A percentile compares a stretch with the other conserved stretches of the same genome.
Evolutionary conservation across 2,329 filamentous ascomycete genomes (phyloP).

Genomic region (Hypomyces perniciosus): DNA sequence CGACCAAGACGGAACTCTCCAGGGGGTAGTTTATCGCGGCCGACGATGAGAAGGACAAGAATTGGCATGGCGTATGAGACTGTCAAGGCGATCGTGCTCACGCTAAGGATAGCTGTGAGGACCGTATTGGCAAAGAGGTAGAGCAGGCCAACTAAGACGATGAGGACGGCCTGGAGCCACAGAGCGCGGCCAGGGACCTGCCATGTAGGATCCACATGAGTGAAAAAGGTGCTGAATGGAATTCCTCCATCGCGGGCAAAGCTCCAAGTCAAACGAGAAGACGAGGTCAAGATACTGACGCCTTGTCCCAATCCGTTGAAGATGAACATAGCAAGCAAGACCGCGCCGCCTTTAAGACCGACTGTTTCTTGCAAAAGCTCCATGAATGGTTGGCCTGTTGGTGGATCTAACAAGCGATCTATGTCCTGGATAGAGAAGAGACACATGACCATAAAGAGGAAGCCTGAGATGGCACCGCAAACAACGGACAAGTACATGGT

Average conservation of each 20-base stretch:
- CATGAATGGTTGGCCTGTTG: slow-evolving; percentile 42
- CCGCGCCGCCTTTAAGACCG: slow-evolving; percentile 33
- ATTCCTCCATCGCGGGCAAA: slow-evolving; percentile 48
- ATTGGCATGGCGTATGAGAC: slow-evolving; percentile 47
- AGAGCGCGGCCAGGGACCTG: slow-evolving; percentile 46
- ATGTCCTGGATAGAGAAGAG: slow-evolving; percentile 45
- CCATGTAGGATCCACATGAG: slow-evolving; percentile 39
- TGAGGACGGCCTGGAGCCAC: slow-evolving; percentile 43
- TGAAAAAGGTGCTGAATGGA: slow-evolving; percentile 41
- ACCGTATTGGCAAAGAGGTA: slow-evolving; percentile 50
- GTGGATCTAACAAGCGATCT: slow-evolving; percentile 33
- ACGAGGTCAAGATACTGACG: slow-evolving; percentile 44
- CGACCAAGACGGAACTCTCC: slow-evolving; percentile 41
- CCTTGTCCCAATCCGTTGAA: slow-evolving; percentile 51
- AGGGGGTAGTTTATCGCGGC: slow-evolving; percentile 46
- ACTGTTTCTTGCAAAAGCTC: slow-evolving; percentile 36
- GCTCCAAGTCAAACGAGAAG: slow-evolving; percentile 48
- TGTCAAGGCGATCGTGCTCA: slow-evolving; percentile 51
- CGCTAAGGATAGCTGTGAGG: slow-evolving; percentile 47
- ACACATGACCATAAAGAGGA: slow-evolving; percentile 47
- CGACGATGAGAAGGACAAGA: slow-evolving; percentile 39
- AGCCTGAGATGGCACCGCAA: slow-evolving; percentile 42
- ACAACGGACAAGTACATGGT: slow-evolving; percentile 48
- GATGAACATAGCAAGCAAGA: slow-evolving; percentile 46
- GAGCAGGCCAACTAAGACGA: slow-evolving; percentile 43